Conservation (phyloP, 169 alveolate species). For the Perkinsus chesapeaki region DNA sequence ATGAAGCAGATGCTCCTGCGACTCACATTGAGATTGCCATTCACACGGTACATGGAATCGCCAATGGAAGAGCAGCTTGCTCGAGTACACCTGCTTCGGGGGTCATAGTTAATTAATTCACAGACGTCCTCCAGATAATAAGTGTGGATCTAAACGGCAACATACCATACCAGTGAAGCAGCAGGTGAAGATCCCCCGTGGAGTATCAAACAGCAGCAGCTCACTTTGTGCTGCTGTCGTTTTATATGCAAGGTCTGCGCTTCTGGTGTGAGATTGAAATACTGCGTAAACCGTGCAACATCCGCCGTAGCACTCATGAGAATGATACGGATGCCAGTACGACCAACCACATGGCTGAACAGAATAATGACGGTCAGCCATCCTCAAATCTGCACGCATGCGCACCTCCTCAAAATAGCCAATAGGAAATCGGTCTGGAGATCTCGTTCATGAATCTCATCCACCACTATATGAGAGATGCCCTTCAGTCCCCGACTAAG, state of each 20-base stretch:
- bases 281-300: background rate
- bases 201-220: background rate
- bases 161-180: background rate
- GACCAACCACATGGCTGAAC: background rate
- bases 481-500: constrained; percentile 4
- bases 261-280: background rate
- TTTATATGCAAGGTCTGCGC: background rate
- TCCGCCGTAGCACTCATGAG: constrained; percentile 11
- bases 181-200: background rate
- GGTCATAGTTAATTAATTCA: background rate
- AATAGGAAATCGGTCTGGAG: constrained; percentile 36
- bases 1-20: background rate
- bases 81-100: background rate
- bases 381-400: background rate
- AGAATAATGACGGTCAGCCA: background rate
- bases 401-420: background rate
- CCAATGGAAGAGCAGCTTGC: background rate
- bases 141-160: background rate
- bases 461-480: constrained; percentile 29
- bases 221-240: background rate
- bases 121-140: constrained; percentile 4
- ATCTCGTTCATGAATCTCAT: constrained; percentile 49
- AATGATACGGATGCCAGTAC: background rate
- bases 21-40: background rate
- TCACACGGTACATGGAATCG: background rate